These are phyloP conservation scores for Corchorus capsularis DNA, from an alignment of 345 rosid species.

Conservation along the genomic window DNA sequence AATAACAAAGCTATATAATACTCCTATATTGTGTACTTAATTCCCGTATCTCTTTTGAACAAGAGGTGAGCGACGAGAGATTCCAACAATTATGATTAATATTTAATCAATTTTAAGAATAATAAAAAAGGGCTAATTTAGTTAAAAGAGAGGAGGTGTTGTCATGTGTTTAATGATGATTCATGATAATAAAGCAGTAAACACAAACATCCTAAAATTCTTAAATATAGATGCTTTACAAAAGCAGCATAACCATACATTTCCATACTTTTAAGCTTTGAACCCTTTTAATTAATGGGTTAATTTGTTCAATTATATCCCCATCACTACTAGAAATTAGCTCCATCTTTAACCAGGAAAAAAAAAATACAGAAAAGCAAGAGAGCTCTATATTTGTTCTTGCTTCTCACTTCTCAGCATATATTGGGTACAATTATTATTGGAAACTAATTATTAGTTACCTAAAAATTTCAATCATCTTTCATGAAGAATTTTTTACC, in stretches of 20 bases:
- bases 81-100: too few relatives aligned
- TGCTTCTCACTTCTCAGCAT: not conserved
- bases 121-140: too few relatives aligned
- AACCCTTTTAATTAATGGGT: not conserved
- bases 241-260: slow-evolving; percentile 19
- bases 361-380: too few relatives aligned
- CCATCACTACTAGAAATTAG: too few relatives aligned
- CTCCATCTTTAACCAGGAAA: too few relatives aligned
- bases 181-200: slow-evolving; percentile 15
- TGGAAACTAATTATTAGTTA: not conserved
- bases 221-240: slow-evolving; percentile 1
- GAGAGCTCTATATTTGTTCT: too few relatives aligned
- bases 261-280: not conserved
- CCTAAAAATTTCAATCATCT: not conserved
- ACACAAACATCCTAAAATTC: not conserved
- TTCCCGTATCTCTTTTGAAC: too few relatives aligned
- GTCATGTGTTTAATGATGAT: slow-evolving; percentile 18
- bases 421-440: not conserved
- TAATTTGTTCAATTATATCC: too few relatives aligned
- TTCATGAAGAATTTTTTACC: not conserved
- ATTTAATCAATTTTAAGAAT: too few relatives aligned
- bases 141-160: not conserved
- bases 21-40: too few relatives aligned
- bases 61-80: too few relatives aligned
- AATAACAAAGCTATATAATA: not conserved